Evolutionary conservation across 2,329 filamentous ascomycete genomes (phyloP), one percentile per base, ranked within the genome.

Genomic region (Aureobasidium vineae): DNA sequence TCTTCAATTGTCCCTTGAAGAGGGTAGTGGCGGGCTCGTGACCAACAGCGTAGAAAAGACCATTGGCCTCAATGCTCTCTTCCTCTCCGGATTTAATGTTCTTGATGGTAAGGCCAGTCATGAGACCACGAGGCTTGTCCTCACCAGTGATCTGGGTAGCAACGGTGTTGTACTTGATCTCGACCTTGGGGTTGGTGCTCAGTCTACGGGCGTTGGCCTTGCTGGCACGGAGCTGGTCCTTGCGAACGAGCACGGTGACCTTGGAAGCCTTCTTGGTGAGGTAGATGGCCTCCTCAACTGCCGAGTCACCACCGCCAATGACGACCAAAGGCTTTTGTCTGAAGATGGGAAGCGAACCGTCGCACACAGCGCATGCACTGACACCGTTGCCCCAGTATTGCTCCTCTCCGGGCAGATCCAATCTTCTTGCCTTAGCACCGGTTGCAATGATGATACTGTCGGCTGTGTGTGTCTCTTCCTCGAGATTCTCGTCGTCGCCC

Each of bases 321-420:
- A 99, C 95, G 47, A 94, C 91, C 65, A 99, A 84, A 10, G 90
- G 94, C 85, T 97, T 96, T 79, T 97, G 92, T 73, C 94, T 87
- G 88, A 97, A 99, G 78, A 99, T 97, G 68, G 95, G 95, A 54
- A 98, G 89, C 59, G 93, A 95, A 70, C 95, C 95, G 76, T 99
- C 95, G 80, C 95, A 99, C 57, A 99, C 95, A 40, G 95, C 95
- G 80, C 95, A 99, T 59, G 95, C 95, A 63, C 90, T 95, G 76
- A 99, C 92, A 72, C 95, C 95, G 77, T 90, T 95, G 77, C 97
- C 93, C 96, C 96, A 99, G 86, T 92, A 99, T 78, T 88, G 90
- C 65, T 96, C 90, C 83, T 99, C 95, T 65, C 95, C 96, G 15
- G 88, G 83, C 54, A 99, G 86, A 77, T 89, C 83, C 65, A 99